Conservation (phyloP, 1,139 yeast genomes). For the Meyerozyma carpophila region DNA sequence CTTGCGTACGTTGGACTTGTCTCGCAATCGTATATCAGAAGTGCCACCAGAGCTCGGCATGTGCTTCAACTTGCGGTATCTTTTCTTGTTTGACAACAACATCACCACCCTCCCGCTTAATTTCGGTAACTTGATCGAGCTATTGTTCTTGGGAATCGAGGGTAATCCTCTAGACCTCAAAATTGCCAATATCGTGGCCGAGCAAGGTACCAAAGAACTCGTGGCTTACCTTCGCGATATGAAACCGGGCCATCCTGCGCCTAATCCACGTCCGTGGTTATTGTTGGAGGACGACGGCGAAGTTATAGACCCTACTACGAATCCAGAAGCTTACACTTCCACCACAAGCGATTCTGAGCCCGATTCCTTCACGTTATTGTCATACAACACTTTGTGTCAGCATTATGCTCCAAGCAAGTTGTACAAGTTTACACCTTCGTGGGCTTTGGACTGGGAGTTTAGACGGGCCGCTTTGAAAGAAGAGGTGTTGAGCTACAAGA, state of each 20-base stretch:
- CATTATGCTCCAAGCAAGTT: conserved; percentile 89
- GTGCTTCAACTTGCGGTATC: conserved; percentile 71
- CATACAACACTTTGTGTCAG: conserved; percentile 91
- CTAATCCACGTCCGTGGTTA: conserved; percentile 79
- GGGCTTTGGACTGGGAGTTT: conserved; percentile 97
- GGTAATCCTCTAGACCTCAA: conserved; percentile 81
- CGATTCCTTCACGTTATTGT: conserved; percentile 63
- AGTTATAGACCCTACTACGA: conserved; percentile 34
- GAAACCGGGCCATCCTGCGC: conserved; percentile 61
- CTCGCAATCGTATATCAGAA: conserved; percentile 65
- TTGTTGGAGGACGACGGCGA: conserved; percentile 74
- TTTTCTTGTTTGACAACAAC: conserved; percentile 85
- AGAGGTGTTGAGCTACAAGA: conserved; percentile 58
- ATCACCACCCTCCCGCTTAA: conserved; percentile 72
- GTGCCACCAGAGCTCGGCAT: conserved; percentile 82
- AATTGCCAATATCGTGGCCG: conserved; percentile 62
- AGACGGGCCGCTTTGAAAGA: conserved; percentile 71
- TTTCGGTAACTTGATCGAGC: conserved; percentile 80
- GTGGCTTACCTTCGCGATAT: conserved; percentile 77
- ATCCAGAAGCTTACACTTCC: conserved; percentile 28
- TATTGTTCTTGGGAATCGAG: conserved; percentile 85
- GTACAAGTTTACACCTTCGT: conserved; percentile 92
- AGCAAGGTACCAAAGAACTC: conserved; percentile 81
- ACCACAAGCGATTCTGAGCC: conserved; percentile 18
- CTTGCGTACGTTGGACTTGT: conserved; percentile 78